phyloP scores from a whole-genome alignment of 768 basidiomycete genomes.

The Boletus sensibilis region DNA sequence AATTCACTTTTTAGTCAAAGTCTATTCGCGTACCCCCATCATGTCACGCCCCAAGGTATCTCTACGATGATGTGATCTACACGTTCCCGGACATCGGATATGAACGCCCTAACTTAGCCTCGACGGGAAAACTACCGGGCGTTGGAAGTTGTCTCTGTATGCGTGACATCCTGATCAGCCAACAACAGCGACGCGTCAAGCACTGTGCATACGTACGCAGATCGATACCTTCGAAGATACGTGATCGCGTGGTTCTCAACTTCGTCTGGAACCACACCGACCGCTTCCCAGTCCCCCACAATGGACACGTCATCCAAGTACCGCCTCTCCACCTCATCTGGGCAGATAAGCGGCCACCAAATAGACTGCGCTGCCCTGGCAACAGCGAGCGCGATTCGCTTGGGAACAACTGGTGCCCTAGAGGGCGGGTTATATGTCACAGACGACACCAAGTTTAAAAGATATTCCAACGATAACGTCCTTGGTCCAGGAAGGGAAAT shows the following conservation, averaged over 20 bases:
- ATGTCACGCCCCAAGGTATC: constrained; percentile 12
- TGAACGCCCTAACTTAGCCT: constrained; percentile 38
- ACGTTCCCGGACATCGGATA: constrained; percentile 29
- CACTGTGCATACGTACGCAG: constrained; percentile 60
- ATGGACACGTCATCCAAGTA: constrained; percentile 79
- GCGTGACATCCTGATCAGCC: constrained; percentile 11
- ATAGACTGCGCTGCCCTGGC: constrained; percentile 59
- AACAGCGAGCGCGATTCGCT: constrained; percentile 60
- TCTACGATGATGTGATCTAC: constrained; percentile 26
- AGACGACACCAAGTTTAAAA: constrained; percentile 73
- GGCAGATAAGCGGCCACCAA: constrained; percentile 92
- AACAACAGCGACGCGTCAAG: background rate
- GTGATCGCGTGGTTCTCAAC: constrained; percentile 88
- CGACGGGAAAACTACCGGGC: constrained; percentile 64
- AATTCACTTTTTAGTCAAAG: constrained; percentile 22
- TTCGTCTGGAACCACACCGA: constrained; percentile 79
- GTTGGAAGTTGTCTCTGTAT: constrained; percentile 63
- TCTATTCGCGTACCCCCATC: constrained; percentile 23
- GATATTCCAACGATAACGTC: constrained; percentile 77
- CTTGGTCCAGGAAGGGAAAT: constrained; percentile 87
- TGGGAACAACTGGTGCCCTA: constrained; percentile 73
- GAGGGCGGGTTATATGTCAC: constrained; percentile 78
- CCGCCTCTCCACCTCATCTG: constrained; percentile 87
- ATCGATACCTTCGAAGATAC: constrained; percentile 86
- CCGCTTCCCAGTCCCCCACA: constrained; percentile 77